Base-by-base conservation (phyloP, 257 asterid species). In the Fraxinus cuspidata region DNA sequence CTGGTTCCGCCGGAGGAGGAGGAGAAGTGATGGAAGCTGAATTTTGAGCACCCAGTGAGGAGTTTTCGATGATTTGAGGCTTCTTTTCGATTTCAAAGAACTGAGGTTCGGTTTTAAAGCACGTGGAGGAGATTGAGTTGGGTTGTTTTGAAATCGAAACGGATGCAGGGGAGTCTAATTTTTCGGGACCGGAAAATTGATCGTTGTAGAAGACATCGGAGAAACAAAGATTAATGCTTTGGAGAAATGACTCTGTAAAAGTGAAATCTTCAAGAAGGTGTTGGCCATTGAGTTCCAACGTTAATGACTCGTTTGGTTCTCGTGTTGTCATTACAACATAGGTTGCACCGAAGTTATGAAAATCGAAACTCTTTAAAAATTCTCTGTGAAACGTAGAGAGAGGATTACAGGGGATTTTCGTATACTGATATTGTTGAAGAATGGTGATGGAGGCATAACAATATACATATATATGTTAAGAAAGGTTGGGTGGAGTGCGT, bases 251-350 rank as follows among this genome's bases (percentile, higher is more conserved):
- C 32, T 88, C 91, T 5, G 87, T 77, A 7, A 72, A 76, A 35
- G 84, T 47, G 82, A 84, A 84, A 15, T 90, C 93, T 18, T 83
- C 90, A 0, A 89, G 84, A n/a, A 90, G 90, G 73, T 90, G 90
- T 67, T 78, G 84, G 67, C 90, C 78, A 21, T 89, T 89, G 80
- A 89, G 84, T 21, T 89, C 92, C 76, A 90, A 82, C 35, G 86
- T 81, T 72, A 77, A 65, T 3, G 82, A 74, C 75, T 88, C 91
- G 3, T 11, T 29, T 25, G 18, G 32, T 63, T 83, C 85, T 18
- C 79, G 51, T 12, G 78, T 74, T 80, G 84, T 82, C 84, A 74
- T 86, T 7, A n/a, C 28, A n/a, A 56, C 65, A 63, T 63, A 25
- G 16, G 31, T 25, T 63, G 5, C 32, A 63, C 69, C 32, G 10